Conservation (phyloP, 1,139 yeast species). For the Pichia sp. region DNA sequence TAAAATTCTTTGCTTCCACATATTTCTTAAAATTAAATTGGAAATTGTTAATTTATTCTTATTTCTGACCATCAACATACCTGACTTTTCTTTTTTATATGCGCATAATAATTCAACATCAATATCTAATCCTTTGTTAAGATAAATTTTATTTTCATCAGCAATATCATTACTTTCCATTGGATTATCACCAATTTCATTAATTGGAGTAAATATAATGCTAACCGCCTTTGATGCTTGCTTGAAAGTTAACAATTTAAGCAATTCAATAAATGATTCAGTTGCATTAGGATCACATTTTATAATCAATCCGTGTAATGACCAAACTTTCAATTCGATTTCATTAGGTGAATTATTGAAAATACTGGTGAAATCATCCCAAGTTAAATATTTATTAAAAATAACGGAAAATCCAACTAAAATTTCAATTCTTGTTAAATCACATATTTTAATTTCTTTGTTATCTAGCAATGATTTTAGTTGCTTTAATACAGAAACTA, state of each 20-base stretch:
- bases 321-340: slow-evolving; percentile 14
- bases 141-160: background rate
- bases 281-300: slow-evolving; percentile 15
- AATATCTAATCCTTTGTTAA: background rate
- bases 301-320: slow-evolving; percentile 15
- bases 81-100: slow-evolving; percentile 9
- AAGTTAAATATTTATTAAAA: slow-evolving; percentile 14
- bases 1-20: slow-evolving; percentile 18
- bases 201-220: slow-evolving; percentile 14
- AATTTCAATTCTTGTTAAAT: slow-evolving; percentile 8
- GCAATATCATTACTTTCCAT: slow-evolving; percentile 1
- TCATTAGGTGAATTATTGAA: background rate
- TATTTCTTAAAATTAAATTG: slow-evolving; percentile 15
- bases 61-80: slow-evolving; percentile 12
- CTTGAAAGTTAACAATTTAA: slow-evolving; percentile 1
- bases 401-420: slow-evolving; percentile 10
- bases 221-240: slow-evolving; percentile 8
- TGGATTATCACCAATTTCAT: slow-evolving; percentile 13
- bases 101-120: slow-evolving; percentile 4
- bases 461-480: background rate
- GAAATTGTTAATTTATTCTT: slow-evolving; percentile 25
- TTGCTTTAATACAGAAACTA: background rate
- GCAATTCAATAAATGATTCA: slow-evolving; percentile 5
- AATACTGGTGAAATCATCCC: slow-evolving; percentile 1
- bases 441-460: too few species aligned